These are phyloP conservation scores for Huntiella decipiens DNA, from an alignment of 2,329 filamentous ascomycete genomes.

Conservation along the genomic window DNA sequence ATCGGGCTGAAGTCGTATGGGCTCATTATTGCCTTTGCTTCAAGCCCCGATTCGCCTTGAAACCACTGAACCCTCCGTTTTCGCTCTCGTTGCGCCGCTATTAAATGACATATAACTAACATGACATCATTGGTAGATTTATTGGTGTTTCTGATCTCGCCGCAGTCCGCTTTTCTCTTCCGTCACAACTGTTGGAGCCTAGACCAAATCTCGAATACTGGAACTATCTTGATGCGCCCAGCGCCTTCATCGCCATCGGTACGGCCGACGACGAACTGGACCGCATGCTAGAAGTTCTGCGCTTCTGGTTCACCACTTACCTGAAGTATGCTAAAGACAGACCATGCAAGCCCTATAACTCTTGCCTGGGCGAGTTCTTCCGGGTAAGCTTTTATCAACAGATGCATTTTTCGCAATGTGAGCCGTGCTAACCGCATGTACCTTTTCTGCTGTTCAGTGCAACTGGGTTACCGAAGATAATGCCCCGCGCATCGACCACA, in stretches of 20 bases:
- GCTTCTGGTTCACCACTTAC: slow-evolving; percentile 99
- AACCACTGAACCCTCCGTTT: background rate
- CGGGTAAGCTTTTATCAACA: slow-evolving; percentile 36
- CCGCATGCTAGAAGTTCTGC: slow-evolving; percentile 82
- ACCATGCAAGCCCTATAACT: slow-evolving; percentile 98
- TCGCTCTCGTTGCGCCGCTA: background rate
- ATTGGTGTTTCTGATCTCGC: slow-evolving; percentile 93
- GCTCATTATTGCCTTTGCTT: too few relatives aligned
- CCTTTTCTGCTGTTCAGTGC: slow-evolving; percentile 35
- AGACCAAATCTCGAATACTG: slow-evolving; percentile 97
- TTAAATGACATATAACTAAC: background rate
- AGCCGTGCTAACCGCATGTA: slow-evolving; percentile 1
- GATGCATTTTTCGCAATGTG: background rate
- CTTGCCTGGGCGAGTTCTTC: slow-evolving; percentile 92
- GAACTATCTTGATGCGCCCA: slow-evolving; percentile 92
- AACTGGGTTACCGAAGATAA: slow-evolving; percentile 86
- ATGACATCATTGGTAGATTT: slow-evolving; percentile 39
- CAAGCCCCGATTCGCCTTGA: too few relatives aligned
- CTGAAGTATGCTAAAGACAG: slow-evolving; percentile 97
- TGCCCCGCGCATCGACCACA: slow-evolving; percentile 43
- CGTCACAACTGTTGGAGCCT: slow-evolving; percentile 85
- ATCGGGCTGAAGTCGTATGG: too few relatives aligned
- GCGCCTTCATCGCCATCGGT: slow-evolving; percentile 66
- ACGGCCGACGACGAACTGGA: slow-evolving; percentile 82
- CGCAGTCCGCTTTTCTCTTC: slow-evolving; percentile 84